Conservation (phyloP, 2,329 filamentous ascomycete species). For the Colletotrichum euphorbiae region DNA sequence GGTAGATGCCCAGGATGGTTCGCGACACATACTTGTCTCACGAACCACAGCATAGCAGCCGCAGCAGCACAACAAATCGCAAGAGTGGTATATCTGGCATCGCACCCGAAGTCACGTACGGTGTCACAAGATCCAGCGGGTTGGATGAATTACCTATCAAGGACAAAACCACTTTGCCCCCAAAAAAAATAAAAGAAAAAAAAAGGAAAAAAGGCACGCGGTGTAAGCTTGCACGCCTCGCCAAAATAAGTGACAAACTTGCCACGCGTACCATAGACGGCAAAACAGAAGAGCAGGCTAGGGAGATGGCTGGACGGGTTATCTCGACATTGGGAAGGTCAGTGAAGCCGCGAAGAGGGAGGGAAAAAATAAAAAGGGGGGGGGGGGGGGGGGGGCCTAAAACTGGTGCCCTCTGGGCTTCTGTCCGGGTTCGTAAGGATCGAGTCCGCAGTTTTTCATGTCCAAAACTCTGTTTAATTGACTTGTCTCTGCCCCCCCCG, state of each 20-base stretch:
- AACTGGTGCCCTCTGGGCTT: not conserved
- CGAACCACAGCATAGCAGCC: not conserved
- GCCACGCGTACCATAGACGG: too few relatives aligned
- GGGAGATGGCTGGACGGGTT: too few relatives aligned
- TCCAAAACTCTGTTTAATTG: conserved; percentile 2
- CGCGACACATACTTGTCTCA: not conserved
- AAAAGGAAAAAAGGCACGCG: not conserved
- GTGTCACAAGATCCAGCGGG: conserved; percentile 21
- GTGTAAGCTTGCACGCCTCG: conserved; percentile 1
- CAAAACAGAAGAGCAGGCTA: too few relatives aligned
- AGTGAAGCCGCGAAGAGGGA: too few relatives aligned
- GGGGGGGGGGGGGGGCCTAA: too few relatives aligned
- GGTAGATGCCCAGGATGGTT: not conserved
- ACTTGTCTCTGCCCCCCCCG: too few relatives aligned
- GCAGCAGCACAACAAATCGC: not conserved
- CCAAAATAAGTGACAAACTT: not conserved
- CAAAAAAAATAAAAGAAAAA: too few relatives aligned
- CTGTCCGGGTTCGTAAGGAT: not conserved
- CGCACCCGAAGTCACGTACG: not conserved
- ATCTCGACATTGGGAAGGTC: too few relatives aligned
- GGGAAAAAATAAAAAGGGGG: too few relatives aligned
- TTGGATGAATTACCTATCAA: too few relatives aligned
- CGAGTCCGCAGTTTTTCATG: not conserved
- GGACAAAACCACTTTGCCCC: too few relatives aligned
- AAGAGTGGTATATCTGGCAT: not conserved